phyloP scores from a whole-genome alignment of 345 rosid species.

The Melastoma malabathricum region DNA sequence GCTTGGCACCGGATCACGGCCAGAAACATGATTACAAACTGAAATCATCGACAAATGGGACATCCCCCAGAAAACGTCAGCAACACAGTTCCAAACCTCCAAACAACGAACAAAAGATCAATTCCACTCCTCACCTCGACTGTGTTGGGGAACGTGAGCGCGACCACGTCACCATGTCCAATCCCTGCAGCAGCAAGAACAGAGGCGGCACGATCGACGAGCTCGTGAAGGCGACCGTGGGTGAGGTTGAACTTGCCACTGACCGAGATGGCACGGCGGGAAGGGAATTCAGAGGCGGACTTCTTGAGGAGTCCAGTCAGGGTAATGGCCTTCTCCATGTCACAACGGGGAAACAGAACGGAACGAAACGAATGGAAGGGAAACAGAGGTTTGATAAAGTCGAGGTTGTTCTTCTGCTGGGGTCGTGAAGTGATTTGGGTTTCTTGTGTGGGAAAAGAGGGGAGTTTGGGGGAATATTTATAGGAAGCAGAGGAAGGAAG shows the following conservation, averaged over 20 bases:
- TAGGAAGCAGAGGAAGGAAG: no score
- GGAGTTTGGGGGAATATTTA: no score
- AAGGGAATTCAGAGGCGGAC: constrained; percentile 27
- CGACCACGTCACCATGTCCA: constrained; percentile 41
- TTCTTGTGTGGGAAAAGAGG: no score
- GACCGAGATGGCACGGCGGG: constrained; percentile 24
- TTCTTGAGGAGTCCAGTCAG: constrained; percentile 37
- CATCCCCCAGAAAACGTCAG: no score
- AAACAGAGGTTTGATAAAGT: no score
- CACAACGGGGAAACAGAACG: no score
- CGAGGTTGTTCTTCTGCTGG: no score
- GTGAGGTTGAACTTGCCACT: constrained; percentile 32
- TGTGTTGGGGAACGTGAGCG: constrained; percentile 48
- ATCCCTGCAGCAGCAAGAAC: constrained; percentile 36
- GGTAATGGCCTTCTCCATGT: constrained; percentile 16
- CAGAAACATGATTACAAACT: constrained; percentile 69
- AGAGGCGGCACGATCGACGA: constrained; percentile 43
- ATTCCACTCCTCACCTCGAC: constrained; percentile 36
- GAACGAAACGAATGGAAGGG: no score
- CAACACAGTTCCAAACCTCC: no score
- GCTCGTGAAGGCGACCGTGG: constrained; percentile 21
- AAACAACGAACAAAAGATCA: no score
- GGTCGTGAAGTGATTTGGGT: no score
- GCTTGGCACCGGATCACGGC: constrained; percentile 56
- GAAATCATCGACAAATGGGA: not conserved